These are phyloP conservation scores for Solanum hybrid DNA, from an alignment of 305 asterid genomes.

Conservation along the genomic window DNA sequence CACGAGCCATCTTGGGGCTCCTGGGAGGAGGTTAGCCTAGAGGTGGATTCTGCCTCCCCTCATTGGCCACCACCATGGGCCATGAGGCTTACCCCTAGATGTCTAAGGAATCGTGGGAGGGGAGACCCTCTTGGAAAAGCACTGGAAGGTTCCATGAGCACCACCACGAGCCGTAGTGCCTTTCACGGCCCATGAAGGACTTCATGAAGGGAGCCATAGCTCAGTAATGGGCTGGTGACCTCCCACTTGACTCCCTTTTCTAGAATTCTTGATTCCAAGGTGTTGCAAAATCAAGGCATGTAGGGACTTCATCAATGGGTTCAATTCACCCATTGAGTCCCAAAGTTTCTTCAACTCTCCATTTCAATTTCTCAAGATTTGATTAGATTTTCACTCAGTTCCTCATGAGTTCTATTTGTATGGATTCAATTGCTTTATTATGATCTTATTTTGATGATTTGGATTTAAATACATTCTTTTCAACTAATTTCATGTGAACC, in stretches of 20 bases:
- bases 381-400: background rate
- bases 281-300: background rate
- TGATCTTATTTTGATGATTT: no score
- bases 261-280: background rate
- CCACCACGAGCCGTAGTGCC: background rate
- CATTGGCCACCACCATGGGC: background rate
- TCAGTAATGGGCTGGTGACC: background rate
- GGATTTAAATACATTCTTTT: background rate
- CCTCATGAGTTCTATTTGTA: background rate
- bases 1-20: background rate
- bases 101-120: background rate
- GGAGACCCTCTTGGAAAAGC: background rate
- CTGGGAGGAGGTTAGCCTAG: background rate
- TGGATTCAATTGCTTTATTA: background rate
- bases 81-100: background rate
- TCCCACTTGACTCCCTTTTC: background rate
- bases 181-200: background rate
- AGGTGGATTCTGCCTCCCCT: background rate
- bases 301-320: background rate
- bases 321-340: background rate
- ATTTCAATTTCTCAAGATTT: background rate
- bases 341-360: background rate
- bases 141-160: background rate
- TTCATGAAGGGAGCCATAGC: background rate
- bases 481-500: background rate